phyloP scores from a whole-genome alignment of 495 filamentous ascomycete species.

The Amorphotheca resinae region DNA sequence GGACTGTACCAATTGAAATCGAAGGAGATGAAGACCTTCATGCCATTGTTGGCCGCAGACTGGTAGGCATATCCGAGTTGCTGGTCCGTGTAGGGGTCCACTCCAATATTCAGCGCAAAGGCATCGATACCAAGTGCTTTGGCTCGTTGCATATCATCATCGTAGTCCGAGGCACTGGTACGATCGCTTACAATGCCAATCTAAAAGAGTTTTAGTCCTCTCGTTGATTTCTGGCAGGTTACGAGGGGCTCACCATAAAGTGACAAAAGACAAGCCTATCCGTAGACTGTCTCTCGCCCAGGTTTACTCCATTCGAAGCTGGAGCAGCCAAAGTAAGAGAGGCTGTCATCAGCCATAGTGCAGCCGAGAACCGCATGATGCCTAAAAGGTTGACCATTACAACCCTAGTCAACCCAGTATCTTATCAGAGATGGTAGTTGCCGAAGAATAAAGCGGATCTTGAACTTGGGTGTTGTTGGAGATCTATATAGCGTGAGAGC shows the following conservation, averaged over 20 bases:
- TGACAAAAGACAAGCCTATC: conserved; percentile 1
- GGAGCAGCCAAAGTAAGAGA: neutral
- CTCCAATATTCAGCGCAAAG: conserved; percentile 46
- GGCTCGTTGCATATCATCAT: conserved; percentile 43
- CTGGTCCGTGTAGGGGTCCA: conserved; percentile 36
- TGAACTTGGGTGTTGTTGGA: too few species aligned
- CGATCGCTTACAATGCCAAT: conserved; percentile 42
- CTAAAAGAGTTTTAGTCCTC: conserved; percentile 20
- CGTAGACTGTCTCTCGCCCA: neutral
- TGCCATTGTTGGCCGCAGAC: conserved; percentile 41
- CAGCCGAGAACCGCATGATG: neutral
- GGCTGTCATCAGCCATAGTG: neutral
- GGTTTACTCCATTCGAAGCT: neutral
- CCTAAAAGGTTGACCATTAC: too few species aligned
- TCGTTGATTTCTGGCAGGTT: neutral
- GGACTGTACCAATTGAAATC: conserved; percentile 44
- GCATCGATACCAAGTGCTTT: conserved; percentile 43
- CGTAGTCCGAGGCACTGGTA: conserved; percentile 36
- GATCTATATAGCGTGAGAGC: too few species aligned
- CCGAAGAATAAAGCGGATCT: too few species aligned
- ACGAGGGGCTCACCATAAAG: neutral
- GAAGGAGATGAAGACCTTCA: conserved; percentile 51
- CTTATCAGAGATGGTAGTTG: too few species aligned
- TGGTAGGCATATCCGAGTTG: conserved; percentile 45
- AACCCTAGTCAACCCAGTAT: too few species aligned